Conservation (phyloP, 1,284 basidiomycete species). For the Leccinum solheimii region DNA sequence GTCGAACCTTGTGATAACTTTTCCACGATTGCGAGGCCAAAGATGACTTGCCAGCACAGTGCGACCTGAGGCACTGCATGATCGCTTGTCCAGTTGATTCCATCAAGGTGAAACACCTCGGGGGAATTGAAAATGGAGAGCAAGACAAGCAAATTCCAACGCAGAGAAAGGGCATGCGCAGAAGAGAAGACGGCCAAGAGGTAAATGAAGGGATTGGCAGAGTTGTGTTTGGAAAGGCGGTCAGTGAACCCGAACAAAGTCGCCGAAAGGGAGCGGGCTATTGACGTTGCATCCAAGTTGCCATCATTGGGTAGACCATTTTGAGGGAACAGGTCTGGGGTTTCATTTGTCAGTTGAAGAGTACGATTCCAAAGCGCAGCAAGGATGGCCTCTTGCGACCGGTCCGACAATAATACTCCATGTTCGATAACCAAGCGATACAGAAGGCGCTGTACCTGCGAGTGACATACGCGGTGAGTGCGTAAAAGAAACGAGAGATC, state of each 20-base stretch:
- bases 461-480: constrained; percentile 25
- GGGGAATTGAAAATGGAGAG: constrained; percentile 26
- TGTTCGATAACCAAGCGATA: constrained; percentile 28
- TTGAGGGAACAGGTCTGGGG: neutral
- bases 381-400: constrained; percentile 24
- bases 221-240: neutral
- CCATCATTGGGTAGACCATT: neutral
- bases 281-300: constrained; percentile 10
- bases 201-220: neutral
- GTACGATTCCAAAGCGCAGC: constrained; percentile 27
- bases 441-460: constrained; percentile 31
- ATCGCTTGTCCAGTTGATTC: neutral
- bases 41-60: constrained; percentile 29
- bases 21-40: constrained; percentile 33
- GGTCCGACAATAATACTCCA: constrained; percentile 13
- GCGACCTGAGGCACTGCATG: constrained; percentile 7
- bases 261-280: constrained; percentile 19
- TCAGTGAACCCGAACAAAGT: constrained; percentile 12
- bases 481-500: constrained; percentile 26
- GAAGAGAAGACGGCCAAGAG: constrained; percentile 24
- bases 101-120: neutral
- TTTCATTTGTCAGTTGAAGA: neutral
- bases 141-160: constrained; percentile 24
- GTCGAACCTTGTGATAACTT: constrained; percentile 14
- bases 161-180: constrained; percentile 12